Base-by-base conservation (phyloP, 73 alveolate genomes). In the Paramecium primaurelia region DNA sequence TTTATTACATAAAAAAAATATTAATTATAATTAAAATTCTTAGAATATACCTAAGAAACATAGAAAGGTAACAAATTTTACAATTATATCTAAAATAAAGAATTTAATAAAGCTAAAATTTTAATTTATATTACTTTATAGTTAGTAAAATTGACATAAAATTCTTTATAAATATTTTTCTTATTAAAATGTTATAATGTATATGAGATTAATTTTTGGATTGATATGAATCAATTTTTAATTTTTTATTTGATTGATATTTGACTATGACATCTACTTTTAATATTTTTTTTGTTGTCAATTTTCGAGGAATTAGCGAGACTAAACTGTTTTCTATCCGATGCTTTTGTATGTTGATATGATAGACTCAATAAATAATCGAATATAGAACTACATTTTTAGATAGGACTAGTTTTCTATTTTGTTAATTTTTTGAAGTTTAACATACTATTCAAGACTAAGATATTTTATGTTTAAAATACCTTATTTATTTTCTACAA, bases 401-500 rank as follows among this genome's bases (percentile, higher is more conserved):
- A 14, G 5, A 45, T 80, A 6, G 91, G 75, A 80, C 49, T 26
- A 11, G 91, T 80, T 80, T 42, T 80, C 14, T 80, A n/a, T 40
- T 73, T 73, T 8, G 58, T 73, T 37, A 73, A 73, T 36, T 26
- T 28, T 80, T 80, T n/a, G 22, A 80, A 47, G 32, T 80, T 42
- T 80, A 80, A 47, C 54, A 80, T 80, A 16, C 51, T 20, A 28
- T 36, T 45, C 14, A 80, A 34, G 36, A 40, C 59, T 45, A 75
- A 11, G 20, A 32, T 14, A 34, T 40, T 34, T 75, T 14, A 36
- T 75, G 68, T 54, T 20, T 45, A 1, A 44, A 44, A 49, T 49
- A 22, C 58, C 20, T 80, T 45, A 8, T 80, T 80, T 80, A 80
- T 80, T 73, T 38, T 80, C 91, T 12, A 80, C 30, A 40, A 80